Percentiles rank a stretch among this genome's conserved stretches.
phyloP scores from a whole-genome alignment of 2,329 filamentous ascomycete genomes.

The Monosporascus sp. region DNA sequence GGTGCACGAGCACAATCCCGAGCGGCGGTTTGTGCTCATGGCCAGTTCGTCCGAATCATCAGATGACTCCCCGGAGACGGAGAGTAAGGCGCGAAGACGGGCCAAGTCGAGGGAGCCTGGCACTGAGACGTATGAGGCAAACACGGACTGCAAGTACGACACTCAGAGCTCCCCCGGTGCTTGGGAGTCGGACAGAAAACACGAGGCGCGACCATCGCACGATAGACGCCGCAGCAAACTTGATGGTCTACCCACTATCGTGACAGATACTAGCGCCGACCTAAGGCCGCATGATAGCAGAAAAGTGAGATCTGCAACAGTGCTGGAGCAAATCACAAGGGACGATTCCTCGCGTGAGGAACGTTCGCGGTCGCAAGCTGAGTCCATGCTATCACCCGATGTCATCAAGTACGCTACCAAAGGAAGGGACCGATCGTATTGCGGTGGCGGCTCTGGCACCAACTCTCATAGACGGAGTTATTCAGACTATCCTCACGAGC shows the following conservation, averaged over 20 bases:
- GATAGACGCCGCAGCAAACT: constrained; percentile 21
- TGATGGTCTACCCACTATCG: constrained; percentile 24
- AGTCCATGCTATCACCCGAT: constrained; percentile 43
- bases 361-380: constrained; percentile 22
- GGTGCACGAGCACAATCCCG: constrained; percentile 53
- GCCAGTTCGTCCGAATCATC: constrained; percentile 28
- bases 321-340: constrained; percentile 20
- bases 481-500: constrained; percentile 14
- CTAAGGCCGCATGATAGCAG: constrained; percentile 12
- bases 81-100: constrained; percentile 10
- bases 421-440: constrained; percentile 24
- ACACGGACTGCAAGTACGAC: constrained; percentile 36
- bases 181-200: constrained; percentile 17
- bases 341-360: constrained; percentile 28
- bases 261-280: constrained; percentile 16
- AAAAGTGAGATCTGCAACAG: constrained; percentile 20
- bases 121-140: constrained; percentile 31
- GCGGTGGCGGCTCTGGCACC: constrained; percentile 18
- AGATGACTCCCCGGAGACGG: constrained; percentile 15
- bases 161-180: constrained; percentile 20
- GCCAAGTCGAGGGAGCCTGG: constrained; percentile 12
- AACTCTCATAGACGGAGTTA: constrained; percentile 13
- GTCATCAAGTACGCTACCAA: constrained; percentile 28
- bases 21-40: constrained; percentile 61
- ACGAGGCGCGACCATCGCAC: constrained; percentile 11